Evolutionary conservation across 2,329 filamentous ascomycete genomes (phyloP).

Genomic region (Mycogone perniciosa): DNA sequence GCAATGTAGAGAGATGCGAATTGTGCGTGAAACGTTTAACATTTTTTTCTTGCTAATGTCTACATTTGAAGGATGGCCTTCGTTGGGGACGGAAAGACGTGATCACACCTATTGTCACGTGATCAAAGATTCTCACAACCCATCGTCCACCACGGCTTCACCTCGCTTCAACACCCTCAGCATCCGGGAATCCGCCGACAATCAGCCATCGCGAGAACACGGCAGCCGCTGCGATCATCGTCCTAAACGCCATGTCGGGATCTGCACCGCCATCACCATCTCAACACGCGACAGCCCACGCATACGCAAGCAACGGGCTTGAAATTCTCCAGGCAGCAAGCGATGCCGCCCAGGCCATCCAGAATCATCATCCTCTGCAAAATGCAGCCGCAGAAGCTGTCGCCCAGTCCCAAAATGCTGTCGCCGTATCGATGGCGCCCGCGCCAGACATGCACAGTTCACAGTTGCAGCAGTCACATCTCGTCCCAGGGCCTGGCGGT

Average conservation of each 20-base stretch:
- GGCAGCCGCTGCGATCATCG: not conserved
- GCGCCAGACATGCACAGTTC: not conserved
- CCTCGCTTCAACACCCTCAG: slow-evolving; percentile 33
- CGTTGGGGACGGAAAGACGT: not conserved
- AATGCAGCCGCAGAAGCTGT: slow-evolving; percentile 32
- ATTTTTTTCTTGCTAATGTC: too few species aligned
- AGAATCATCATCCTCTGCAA: slow-evolving; percentile 32
- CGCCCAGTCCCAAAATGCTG: slow-evolving; percentile 17
- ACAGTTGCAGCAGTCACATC: slow-evolving; percentile 13
- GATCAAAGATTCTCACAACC: not conserved
- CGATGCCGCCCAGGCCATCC: slow-evolving; percentile 36
- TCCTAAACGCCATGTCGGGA: slow-evolving; percentile 18
- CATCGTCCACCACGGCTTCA: slow-evolving; percentile 26
- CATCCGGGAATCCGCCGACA: slow-evolving; percentile 38
- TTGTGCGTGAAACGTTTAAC: too few species aligned
- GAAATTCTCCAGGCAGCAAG: slow-evolving; percentile 41
- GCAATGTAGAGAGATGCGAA: too few species aligned
- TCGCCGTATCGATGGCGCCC: slow-evolving; percentile 6
- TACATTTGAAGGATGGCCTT: too few species aligned
- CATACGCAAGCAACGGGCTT: slow-evolving; percentile 40
- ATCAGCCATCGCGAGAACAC: slow-evolving; percentile 33
- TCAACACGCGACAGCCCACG: slow-evolving; percentile 30
- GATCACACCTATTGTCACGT: not conserved
- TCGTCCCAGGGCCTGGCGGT: slow-evolving; percentile 13
- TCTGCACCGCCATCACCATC: slow-evolving; percentile 21